phyloP scores from a whole-genome alignment of 2,329 filamentous ascomycete species.

The Alternaria triticimaculans region DNA sequence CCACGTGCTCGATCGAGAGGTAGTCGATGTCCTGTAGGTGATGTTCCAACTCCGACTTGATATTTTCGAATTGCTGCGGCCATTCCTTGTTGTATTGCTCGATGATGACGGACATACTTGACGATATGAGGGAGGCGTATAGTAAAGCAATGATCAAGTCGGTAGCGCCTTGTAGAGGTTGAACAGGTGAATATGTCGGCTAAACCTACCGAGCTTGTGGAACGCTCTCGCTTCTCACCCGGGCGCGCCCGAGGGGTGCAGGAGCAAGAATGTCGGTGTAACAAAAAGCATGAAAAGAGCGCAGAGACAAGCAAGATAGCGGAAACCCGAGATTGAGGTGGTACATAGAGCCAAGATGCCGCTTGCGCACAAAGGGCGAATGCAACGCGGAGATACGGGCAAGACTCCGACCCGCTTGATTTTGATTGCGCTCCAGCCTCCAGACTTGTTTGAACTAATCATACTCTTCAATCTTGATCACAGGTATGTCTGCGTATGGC shows the following conservation, averaged over 20 bases:
- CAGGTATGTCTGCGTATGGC: conserved; percentile 27
- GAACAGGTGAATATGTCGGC: conserved; percentile 8
- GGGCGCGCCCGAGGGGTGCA: conserved; percentile 7
- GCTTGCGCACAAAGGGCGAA: conserved; percentile 1
- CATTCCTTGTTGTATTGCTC: conserved; percentile 38
- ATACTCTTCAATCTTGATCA: conserved; percentile 29
- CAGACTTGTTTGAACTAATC: conserved; percentile 17
- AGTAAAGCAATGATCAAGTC: neutral
- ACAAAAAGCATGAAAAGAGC: neutral
- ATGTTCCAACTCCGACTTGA: conserved; percentile 23
- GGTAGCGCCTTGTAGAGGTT: neutral
- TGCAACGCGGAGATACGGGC: conserved; percentile 14
- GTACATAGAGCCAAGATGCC: conserved; percentile 11
- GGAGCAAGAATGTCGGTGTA: neutral
- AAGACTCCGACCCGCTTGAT: conserved; percentile 9
- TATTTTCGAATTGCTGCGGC: conserved; percentile 34
- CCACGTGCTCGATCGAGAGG: conserved; percentile 47
- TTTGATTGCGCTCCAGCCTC: conserved; percentile 18
- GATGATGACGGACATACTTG: conserved; percentile 29
- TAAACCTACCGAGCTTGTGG: conserved; percentile 9
- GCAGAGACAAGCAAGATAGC: neutral
- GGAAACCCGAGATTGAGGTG: conserved; percentile 3
- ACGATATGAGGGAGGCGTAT: neutral
- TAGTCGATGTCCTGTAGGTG: conserved; percentile 20
- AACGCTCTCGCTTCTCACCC: neutral